A percentile compares a stretch with the other conserved stretches of the same genome.
These are phyloP conservation scores for Penicillium sp. DNA, from an alignment of 2,329 filamentous ascomycete genomes.

Conservation along the genomic window DNA sequence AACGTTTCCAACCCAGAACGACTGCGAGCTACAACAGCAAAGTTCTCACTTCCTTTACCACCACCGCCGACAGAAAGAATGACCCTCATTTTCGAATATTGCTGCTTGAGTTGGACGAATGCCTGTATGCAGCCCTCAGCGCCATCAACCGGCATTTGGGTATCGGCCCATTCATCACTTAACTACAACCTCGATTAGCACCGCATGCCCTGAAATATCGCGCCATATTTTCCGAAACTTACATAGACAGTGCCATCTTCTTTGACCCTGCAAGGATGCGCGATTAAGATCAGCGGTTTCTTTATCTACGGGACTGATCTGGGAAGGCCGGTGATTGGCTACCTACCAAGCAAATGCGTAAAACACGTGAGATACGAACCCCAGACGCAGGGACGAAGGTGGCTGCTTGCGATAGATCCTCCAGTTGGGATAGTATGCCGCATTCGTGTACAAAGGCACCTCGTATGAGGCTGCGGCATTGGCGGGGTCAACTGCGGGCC, in stretches of 20 bases:
- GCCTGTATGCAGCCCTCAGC: constrained; percentile 69
- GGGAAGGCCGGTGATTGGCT: constrained; percentile 15
- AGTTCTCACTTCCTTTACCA: constrained; percentile 61
- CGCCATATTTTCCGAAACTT: constrained; percentile 34
- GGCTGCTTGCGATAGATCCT: constrained; percentile 70
- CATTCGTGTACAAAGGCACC: constrained; percentile 57
- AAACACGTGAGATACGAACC: constrained; percentile 76
- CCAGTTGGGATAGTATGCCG: constrained; percentile 81
- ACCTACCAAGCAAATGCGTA: constrained; percentile 70
- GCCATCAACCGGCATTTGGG: constrained; percentile 69
- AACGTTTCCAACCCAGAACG: constrained; percentile 65
- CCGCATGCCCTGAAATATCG: background rate
- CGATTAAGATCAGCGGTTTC: constrained; percentile 24
- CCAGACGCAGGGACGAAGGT: constrained; percentile 70
- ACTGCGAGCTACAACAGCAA: constrained; percentile 64
- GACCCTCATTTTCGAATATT: constrained; percentile 69
- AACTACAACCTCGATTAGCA: constrained; percentile 51
- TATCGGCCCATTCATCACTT: constrained; percentile 76
- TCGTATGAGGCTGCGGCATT: constrained; percentile 27
- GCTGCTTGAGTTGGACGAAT: constrained; percentile 68
- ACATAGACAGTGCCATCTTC: constrained; percentile 73
- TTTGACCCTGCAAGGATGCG: constrained; percentile 54
- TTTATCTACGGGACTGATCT: constrained; percentile 14
- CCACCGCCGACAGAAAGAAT: constrained; percentile 74
- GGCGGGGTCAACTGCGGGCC: constrained; percentile 18